phyloP scores from a whole-genome alignment of 2,329 filamentous ascomycete genomes.

The Trichoderma sp. region DNA sequence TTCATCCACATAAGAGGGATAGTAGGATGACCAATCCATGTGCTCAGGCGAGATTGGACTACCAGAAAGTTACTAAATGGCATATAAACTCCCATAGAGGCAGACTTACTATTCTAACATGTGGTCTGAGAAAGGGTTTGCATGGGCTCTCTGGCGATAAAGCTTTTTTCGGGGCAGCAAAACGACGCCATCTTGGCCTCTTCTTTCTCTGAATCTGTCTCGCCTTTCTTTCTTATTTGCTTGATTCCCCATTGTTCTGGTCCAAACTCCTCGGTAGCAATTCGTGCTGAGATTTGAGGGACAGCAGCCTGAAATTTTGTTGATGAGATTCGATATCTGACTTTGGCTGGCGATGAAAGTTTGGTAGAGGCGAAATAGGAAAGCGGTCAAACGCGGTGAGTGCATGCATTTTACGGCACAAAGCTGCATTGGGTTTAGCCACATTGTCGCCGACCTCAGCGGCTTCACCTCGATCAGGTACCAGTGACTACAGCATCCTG shows the following conservation, averaged over 20 bases:
- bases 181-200: constrained; percentile 49
- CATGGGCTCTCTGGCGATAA: constrained; percentile 93
- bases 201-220: constrained; percentile 59
- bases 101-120: constrained; percentile 70
- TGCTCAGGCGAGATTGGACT: constrained; percentile 74
- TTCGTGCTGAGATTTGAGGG: constrained; percentile 9
- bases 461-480: not conserved
- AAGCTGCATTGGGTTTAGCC: not conserved
- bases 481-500: not conserved
- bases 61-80: constrained; percentile 7
- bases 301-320: constrained; percentile 21
- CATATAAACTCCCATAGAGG: not conserved
- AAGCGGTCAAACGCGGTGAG: constrained; percentile 27
- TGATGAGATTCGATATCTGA: constrained; percentile 16
- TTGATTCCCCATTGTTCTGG: constrained; percentile 28
- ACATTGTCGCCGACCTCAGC: not conserved
- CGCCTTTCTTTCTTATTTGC: constrained; percentile 62
- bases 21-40: constrained; percentile 91
- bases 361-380: constrained; percentile 21
- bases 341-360: not conserved
- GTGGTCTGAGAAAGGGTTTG: constrained; percentile 97
- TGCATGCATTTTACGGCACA: not conserved
- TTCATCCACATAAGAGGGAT: constrained; percentile 65
- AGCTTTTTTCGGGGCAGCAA: constrained; percentile 89
- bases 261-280: not conserved